Base-by-base conservation (phyloP, 192 early-diverging fungal species). In the Backusella tarrabulga region DNA sequence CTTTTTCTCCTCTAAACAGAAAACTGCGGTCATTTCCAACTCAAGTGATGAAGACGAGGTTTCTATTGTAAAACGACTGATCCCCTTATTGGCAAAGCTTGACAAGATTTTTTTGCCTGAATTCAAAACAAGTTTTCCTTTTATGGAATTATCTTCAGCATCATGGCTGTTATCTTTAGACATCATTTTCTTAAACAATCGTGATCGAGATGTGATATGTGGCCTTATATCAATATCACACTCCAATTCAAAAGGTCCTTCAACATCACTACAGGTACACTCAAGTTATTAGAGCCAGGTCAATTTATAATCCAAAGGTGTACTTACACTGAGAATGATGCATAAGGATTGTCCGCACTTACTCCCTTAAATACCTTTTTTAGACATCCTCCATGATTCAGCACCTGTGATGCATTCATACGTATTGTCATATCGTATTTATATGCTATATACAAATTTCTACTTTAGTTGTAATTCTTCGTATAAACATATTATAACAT, bases 81-180 rank as follows among this genome's bases (percentile, higher is more conserved):
- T 72, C 21, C 71, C 71, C 46, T 72, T 72, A 50, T 72, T 72
- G 15, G 71, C 71, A 44, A 72, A 72, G 17, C 71, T 34, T 15
- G 40, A 50, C 23, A 72, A 19, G 11, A 44, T 40, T 19, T 72
- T 26, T 14, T 46, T 40, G 6, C 71, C 71, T 26, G 71, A 72
- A 34, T 72, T 44, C 42, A 72, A 50, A 46, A 72, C 44, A n/a
- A 72, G 40, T 0, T 8, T 23, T 0, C 71, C 71, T 70, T 21
- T 35, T 11, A 70, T 40, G 17, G 36, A 14, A 5, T 70, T 19
- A 21, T 41, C 34, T 41, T 70, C 68, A 7, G n/a, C 3, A 41
- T 70, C 38, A 21, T 41, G 11, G 6, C 6, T n/a, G 21, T 17
- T 38, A 72, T 72, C 21, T 50, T 72, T 44, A 19, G 71, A 17